Base-by-base conservation (phyloP, 257 asterid genomes). In the Hygrophila difformis region DNA sequence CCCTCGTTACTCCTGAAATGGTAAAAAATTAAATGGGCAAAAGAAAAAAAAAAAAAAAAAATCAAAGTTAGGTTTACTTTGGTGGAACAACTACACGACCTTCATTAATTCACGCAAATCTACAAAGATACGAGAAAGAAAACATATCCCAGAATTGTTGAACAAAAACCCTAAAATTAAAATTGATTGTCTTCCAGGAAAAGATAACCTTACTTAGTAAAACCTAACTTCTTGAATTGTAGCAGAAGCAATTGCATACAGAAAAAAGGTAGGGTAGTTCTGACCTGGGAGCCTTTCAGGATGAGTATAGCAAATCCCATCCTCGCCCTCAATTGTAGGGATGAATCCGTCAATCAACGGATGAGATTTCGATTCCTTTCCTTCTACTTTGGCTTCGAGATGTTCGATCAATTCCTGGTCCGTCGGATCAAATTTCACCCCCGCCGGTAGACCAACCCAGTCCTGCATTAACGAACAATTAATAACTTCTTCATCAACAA, bases 401-500 rank as follows among this genome's bases (percentile, higher is more conserved):
- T 91, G 99, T 17, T 91, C 97, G 29, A 86, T 91, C 68, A 91
- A 65, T 69, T 91, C 97, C 51, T 91, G 99, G 59, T 91, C 99
- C 19, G 99, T 91, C 54, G 99, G 99, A 49, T 91, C 99, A 49
- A 91, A 91, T 53, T 91, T 91, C 59, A 91, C 99, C 21, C 99
- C 99, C 35, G 99, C 99, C 39, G 99, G 99, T 53, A 91, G 63
- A 13, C 99, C 95, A 37, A 87, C 94, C 97, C 97, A 84, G 52
- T 87, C 95, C 97, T 87, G 63, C 68, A 33, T 6, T 8, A 54
- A 39, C n/a, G n/a, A n/a, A n/a, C n/a, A n/a, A n/a, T n/a, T n/a
- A n/a, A n/a, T n/a, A n/a, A n/a, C n/a, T n/a, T n/a, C n/a, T n/a
- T n/a, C n/a, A n/a, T n/a, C n/a, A n/a, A n/a, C n/a, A n/a, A n/a